phyloP scores from a whole-genome alignment of 257 asterid genomes.

The Nicotiana tomentosiformis region DNA sequence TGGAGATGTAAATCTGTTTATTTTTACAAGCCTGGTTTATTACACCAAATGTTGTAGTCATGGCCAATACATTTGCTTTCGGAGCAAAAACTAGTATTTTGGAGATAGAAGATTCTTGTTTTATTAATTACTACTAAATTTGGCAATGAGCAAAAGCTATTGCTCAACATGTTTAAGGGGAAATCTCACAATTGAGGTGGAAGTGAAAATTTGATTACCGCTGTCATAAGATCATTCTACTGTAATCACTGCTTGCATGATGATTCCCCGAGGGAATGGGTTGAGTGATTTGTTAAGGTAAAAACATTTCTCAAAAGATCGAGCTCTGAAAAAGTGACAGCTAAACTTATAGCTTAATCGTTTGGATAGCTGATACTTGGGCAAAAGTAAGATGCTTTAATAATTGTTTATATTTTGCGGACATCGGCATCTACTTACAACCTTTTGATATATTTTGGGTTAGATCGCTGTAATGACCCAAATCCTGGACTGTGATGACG shows the following conservation, averaged over 20 bases:
- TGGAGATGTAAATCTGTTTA: neutral
- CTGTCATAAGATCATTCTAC: neutral
- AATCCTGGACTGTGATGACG: no score
- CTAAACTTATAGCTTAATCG: no score
- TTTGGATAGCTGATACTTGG: no score
- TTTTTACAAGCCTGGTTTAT: neutral
- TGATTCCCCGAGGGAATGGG: neutral
- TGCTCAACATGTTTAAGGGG: neutral
- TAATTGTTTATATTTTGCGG: no score
- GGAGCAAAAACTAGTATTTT: neutral
- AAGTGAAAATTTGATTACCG: neutral
- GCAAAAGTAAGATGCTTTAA: no score
- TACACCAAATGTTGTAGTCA: neutral
- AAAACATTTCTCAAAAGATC: no score
- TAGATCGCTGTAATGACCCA: no score
- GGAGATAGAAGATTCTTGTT: neutral
- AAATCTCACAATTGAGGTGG: neutral
- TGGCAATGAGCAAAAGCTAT: neutral
- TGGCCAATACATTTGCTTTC: neutral
- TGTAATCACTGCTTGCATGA: neutral
- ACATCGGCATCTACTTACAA: no score
- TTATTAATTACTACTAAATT: neutral
- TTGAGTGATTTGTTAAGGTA: neutral
- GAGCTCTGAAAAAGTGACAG: no score
- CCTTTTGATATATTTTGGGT: no score